phyloP scores from a whole-genome alignment of 768 basidiomycete species.

The Mycena galericulata region DNA sequence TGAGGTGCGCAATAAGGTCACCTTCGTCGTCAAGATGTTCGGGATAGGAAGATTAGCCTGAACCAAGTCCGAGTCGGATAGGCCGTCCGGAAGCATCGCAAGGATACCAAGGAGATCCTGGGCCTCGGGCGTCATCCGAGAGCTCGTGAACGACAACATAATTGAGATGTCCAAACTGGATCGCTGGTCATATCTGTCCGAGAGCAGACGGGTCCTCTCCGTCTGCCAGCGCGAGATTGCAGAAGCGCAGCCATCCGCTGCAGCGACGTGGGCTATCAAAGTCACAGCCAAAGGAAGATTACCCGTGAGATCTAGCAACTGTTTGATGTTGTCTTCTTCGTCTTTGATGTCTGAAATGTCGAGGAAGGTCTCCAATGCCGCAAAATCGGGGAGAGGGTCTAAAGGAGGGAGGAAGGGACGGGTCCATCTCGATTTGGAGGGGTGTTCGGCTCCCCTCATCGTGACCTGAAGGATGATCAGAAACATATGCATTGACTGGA shows the following conservation, averaged over 20 bases:
- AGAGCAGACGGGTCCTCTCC: slow-evolving; percentile 6
- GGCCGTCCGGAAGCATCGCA: slow-evolving; percentile 13
- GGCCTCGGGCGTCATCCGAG: slow-evolving; percentile 11
- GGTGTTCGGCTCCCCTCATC: slow-evolving; percentile 18
- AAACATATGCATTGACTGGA: not conserved
- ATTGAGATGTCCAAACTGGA: slow-evolving; percentile 24
- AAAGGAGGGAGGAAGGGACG: slow-evolving; percentile 15
- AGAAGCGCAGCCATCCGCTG: slow-evolving; percentile 1
- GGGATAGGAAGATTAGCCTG: not conserved
- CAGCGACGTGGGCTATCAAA: slow-evolving; percentile 11
- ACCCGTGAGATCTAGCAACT: not conserved
- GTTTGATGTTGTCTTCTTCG: not conserved
- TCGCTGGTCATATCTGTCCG: slow-evolving; percentile 21
- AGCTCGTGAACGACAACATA: slow-evolving; percentile 6
- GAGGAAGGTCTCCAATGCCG: slow-evolving; percentile 13
- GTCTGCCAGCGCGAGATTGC: slow-evolving; percentile 4
- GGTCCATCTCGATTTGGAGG: slow-evolving; percentile 7
- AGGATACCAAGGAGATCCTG: slow-evolving; percentile 11
- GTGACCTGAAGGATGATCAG: slow-evolving; percentile 4
- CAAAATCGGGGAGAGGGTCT: not conserved
- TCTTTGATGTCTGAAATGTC: slow-evolving; percentile 8
- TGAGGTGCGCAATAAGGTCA: not conserved
- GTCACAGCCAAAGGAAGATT: slow-evolving; percentile 19
- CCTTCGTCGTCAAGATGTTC: slow-evolving; percentile 2
- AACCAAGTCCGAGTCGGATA: slow-evolving; percentile 8